Base-by-base conservation (phyloP, 306 rosid genomes). In the Geum urbanum region DNA sequence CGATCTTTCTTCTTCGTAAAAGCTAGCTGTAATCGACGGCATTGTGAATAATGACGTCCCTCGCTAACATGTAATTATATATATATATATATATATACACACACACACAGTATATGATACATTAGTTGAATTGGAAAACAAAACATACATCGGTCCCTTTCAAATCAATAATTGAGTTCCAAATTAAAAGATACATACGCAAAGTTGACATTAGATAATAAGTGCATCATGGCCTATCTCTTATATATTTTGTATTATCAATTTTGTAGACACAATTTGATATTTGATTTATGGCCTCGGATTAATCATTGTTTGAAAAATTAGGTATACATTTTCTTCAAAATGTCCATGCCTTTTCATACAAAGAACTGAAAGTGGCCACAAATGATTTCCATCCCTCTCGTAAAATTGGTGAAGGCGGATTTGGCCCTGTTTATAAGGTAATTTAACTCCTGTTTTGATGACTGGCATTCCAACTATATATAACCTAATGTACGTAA, bases 391-490 rank as follows among this genome's bases (percentile, higher is more conserved):
- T 79, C 68, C 68, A 50, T 48, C 54, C 67, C 14, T 74, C 79
- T 49, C 69, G 57, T 32, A 79, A 79, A 70, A 74, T 74, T 39
- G 83, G 79, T 57, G 73, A 65, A 56, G 83, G 83, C 7, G 79
- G 83, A 50, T 79, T 70, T 50, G 79, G 79, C 46, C 27, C 79
- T 1, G 83, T 79, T n/a, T 74, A 74, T 37, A 74, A 79, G 74
- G 82, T 73, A 67, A 12, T 35, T 12, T 32, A 32, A 32, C 37
- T 32, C 37, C 37, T 32, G 37, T 1, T 32, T 32, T 32, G 37
- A 32, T 32, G 37, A 32, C 37, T 32, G 37, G 37, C 37, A 32
- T 32, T 32, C 3, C 37, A 32, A 32, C 37, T 32, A 32, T 32
- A 32, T 2, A 32, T 32, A 32, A 32, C 37, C 37, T 32, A 32